These are phyloP conservation scores for Melaleuca quinquenervia DNA, from an alignment of 345 rosid genomes.

Conservation along the genomic window DNA sequence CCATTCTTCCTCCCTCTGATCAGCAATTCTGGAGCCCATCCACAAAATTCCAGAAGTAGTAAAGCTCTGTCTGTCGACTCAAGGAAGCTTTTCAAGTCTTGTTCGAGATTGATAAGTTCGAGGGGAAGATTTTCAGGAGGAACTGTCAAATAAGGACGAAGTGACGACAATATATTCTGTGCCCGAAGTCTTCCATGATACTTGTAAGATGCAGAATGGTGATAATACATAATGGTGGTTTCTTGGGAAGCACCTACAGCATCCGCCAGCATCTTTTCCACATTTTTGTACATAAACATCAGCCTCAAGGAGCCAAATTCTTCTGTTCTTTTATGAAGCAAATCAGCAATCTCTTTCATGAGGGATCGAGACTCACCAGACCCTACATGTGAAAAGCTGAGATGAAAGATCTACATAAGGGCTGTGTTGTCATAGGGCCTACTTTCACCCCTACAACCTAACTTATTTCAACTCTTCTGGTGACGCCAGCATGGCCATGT, in stretches of 20 bases:
- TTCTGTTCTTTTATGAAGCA: constrained; percentile 16
- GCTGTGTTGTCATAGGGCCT: background rate
- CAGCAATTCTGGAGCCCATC: constrained; percentile 56
- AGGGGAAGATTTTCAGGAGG: constrained; percentile 49
- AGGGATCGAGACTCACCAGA: constrained; percentile 82
- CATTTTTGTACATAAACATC: constrained; percentile 45
- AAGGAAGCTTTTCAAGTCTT: constrained; percentile 46
- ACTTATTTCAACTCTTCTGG: background rate
- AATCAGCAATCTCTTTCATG: constrained; percentile 40
- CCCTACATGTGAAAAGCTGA: constrained; percentile 37
- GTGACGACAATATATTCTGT: constrained; percentile 35
- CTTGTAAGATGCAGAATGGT: constrained; percentile 51
- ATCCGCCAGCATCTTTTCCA: constrained; percentile 53
- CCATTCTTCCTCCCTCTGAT: constrained; percentile 26
- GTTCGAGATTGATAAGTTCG: constrained; percentile 19
- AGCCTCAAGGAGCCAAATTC: constrained; percentile 43
- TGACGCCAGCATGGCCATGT: background rate
- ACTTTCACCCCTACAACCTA: background rate
- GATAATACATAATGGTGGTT: constrained; percentile 41
- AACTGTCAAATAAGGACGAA: constrained; percentile 32
- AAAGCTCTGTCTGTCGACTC: constrained; percentile 75
- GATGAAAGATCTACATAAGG: background rate
- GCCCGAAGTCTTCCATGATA: constrained; percentile 66
- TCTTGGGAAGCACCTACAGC: constrained; percentile 55
- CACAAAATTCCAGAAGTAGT: constrained; percentile 69